Percentiles rank a stretch among this genome's conserved stretches.
These are phyloP conservation scores for Elongisporangium anandrum DNA, from an alignment of 352 stramenopile genomes.

Conservation along the genomic window DNA sequence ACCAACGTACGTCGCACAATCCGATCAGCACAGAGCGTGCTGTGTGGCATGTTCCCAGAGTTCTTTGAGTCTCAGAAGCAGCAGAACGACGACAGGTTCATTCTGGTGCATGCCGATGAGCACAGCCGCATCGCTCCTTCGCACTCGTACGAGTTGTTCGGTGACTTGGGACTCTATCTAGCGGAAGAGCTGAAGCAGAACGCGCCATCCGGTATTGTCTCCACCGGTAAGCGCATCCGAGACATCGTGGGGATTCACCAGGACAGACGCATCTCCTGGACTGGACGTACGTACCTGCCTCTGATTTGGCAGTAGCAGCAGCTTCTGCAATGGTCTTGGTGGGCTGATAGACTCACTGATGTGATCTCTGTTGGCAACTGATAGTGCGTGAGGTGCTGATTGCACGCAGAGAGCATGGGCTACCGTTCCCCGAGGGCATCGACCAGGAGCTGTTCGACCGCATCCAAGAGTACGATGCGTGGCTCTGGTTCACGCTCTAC, in stretches of 20 bases:
- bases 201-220: constrained; percentile 29
- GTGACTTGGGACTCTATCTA: constrained; percentile 38
- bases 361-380: neutral
- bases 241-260: constrained; percentile 30
- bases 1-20: constrained; percentile 79
- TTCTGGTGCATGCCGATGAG: constrained; percentile 46
- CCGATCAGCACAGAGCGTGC: constrained; percentile 60
- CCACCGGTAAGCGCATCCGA: constrained; percentile 38
- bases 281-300: constrained; percentile 35
- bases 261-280: constrained; percentile 53
- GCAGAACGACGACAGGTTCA: constrained; percentile 10
- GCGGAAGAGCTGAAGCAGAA: constrained; percentile 47
- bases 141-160: constrained; percentile 66
- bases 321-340: neutral
- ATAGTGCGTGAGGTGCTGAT: constrained; percentile 74
- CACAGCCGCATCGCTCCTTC: constrained; percentile 46
- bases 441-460: constrained; percentile 52
- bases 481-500: constrained; percentile 75
- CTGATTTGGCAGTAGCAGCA: neutral
- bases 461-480: constrained; percentile 62
- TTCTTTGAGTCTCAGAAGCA: constrained; percentile 16
- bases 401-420: constrained; percentile 51
- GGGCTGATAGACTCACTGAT: neutral
- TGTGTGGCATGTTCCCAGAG: constrained; percentile 61
- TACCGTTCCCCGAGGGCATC: constrained; percentile 51